Evolutionary conservation across 176 grass and related monocot genomes (phyloP).

Genomic region (Alloteropsis semialata): DNA sequence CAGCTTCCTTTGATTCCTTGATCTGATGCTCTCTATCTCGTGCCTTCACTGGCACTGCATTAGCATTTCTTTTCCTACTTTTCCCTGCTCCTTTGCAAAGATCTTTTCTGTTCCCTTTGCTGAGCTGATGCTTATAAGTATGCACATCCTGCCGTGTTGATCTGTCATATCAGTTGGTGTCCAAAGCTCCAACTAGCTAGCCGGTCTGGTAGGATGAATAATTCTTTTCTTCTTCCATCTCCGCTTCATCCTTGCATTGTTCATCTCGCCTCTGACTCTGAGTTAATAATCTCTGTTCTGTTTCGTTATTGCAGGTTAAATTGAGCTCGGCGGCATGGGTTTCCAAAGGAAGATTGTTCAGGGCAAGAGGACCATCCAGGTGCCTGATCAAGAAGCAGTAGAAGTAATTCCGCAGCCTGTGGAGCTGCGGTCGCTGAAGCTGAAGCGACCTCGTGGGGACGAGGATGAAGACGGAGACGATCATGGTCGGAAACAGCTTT

Average conservation of each 20-base stretch:
- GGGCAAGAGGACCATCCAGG: conserved; percentile 5
- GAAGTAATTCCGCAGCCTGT: background rate
- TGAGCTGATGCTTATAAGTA: conserved; percentile 33
- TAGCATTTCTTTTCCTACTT: background rate
- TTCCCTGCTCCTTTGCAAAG: background rate
- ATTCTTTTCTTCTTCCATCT: background rate
- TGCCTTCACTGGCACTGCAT: background rate
- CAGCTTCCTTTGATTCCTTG: conserved; percentile 33
- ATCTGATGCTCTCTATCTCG: conserved; percentile 8
- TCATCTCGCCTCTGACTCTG: background rate
- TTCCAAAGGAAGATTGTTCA: conserved; percentile 24
- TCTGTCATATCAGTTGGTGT: conserved; percentile 1
- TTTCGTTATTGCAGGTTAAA: background rate
- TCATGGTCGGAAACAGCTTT: background rate
- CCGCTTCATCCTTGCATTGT: background rate
- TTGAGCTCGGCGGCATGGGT: conserved; percentile 10
- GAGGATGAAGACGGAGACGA: background rate
- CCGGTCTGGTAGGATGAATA: background rate
- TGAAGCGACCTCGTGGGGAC: background rate
- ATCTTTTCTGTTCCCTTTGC: background rate
- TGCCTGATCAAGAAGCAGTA: background rate
- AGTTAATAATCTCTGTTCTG: background rate
- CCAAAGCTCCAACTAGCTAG: background rate
- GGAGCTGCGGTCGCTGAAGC: conserved; percentile 2
- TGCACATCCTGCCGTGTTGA: background rate